phyloP scores from a whole-genome alignment of 139 green algal genomes.

The Ostreobium quekettii region DNA sequence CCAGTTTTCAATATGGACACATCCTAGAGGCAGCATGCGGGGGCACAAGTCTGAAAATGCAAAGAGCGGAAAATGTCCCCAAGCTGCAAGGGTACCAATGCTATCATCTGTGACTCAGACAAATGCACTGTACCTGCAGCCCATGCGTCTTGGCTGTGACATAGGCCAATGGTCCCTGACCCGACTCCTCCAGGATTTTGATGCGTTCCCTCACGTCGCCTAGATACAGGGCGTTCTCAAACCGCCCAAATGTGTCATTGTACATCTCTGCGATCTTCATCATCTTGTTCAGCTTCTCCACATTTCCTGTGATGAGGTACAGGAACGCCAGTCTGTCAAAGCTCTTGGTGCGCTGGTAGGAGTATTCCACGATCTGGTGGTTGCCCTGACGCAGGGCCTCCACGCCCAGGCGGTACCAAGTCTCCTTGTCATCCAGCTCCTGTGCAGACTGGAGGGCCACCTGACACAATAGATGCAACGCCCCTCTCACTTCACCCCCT shows the following conservation, averaged over 20 bases:
- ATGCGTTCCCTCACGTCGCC: slow-evolving; percentile 79
- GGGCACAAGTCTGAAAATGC: too few relatives aligned
- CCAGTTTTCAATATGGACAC: neutral
- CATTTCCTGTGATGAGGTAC: slow-evolving; percentile 95
- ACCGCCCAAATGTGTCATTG: slow-evolving; percentile 85
- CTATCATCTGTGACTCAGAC: too few relatives aligned
- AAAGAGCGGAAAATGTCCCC: too few relatives aligned
- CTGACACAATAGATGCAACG: too few relatives aligned
- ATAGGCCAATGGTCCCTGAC: slow-evolving; percentile 86
- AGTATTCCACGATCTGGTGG: slow-evolving; percentile 96
- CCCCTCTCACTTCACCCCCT: too few relatives aligned
- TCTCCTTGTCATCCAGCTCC: slow-evolving; percentile 88
- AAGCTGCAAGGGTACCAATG: neutral
- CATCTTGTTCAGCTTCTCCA: slow-evolving; percentile 86
- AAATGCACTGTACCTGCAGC: too few relatives aligned
- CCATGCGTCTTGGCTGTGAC: slow-evolving; percentile 81
- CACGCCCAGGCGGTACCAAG: slow-evolving; percentile 80
- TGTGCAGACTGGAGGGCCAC: slow-evolving; percentile 88
- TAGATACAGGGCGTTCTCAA: slow-evolving; percentile 97
- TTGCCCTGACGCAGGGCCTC: slow-evolving; percentile 79
- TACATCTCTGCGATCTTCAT: slow-evolving; percentile 96
- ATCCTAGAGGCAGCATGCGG: neutral
- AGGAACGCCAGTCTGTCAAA: slow-evolving; percentile 98
- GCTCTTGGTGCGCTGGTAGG: slow-evolving; percentile 97
- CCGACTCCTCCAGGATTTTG: slow-evolving; percentile 81